phyloP scores from a whole-genome alignment of 169 alveolate species.

The Plasmodium adleri region DNA sequence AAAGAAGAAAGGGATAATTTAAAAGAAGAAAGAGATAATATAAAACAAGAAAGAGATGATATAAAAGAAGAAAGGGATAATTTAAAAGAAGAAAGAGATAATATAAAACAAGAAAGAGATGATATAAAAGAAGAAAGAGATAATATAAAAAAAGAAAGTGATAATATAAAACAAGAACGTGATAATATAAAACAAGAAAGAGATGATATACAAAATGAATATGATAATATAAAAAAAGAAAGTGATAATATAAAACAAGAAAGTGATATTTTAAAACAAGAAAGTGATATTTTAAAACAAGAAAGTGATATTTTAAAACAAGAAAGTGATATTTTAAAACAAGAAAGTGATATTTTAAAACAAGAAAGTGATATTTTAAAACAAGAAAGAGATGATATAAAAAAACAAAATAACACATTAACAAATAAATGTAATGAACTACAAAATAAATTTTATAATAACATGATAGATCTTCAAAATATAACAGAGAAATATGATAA shows the following conservation, averaged over 20 bases:
- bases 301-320: neutral
- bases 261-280: neutral
- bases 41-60: neutral
- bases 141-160: neutral
- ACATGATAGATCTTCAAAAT: no score
- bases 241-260: neutral
- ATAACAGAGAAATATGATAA: no score
- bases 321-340: conserved; percentile 4
- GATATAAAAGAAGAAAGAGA: neutral
- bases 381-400: neutral
- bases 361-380: neutral
- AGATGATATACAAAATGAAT: no score
- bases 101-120: neutral
- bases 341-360: neutral
- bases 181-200: neutral
- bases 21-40: neutral
- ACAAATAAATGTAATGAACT: neutral
- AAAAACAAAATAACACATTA: neutral
- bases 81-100: no score
- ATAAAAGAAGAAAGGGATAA: no score
- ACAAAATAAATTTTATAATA: neutral
- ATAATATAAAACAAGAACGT: neutral
- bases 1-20: neutral
- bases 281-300: neutral
- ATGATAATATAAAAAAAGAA: neutral